phyloP scores from a whole-genome alignment of 441 rosid species.

The Pelargonium cotyledonis region DNA sequence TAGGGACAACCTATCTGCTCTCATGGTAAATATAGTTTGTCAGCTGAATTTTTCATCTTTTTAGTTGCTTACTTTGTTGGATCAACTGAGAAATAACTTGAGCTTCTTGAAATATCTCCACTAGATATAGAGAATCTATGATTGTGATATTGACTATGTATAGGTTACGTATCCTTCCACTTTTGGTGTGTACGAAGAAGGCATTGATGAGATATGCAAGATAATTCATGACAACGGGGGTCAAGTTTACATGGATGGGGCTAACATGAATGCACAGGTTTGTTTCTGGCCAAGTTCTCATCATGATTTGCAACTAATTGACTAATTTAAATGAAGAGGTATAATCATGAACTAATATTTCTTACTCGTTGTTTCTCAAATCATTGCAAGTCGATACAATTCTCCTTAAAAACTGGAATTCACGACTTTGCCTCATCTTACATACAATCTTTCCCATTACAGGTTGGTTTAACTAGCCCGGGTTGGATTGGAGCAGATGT shows the following conservation, averaged over 20 bases:
- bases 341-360: too few relatives aligned
- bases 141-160: slow-evolving; percentile 6
- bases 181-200: slow-evolving; percentile 27
- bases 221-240: slow-evolving; percentile 27
- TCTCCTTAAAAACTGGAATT: too few relatives aligned
- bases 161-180: slow-evolving; percentile 29
- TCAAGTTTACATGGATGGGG: slow-evolving; percentile 29
- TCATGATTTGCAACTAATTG: background rate
- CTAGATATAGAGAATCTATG: background rate
- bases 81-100: background rate
- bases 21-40: slow-evolving; percentile 45
- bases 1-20: slow-evolving; percentile 79
- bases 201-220: slow-evolving; percentile 23
- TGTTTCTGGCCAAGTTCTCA: too few relatives aligned
- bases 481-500: slow-evolving; percentile 98
- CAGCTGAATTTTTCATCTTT: background rate
- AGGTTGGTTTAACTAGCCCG: slow-evolving; percentile 97
- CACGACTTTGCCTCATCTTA: too few relatives aligned
- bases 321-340: too few relatives aligned
- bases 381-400: background rate
- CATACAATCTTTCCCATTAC: slow-evolving; percentile 16
- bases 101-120: background rate
- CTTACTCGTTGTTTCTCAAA: background rate
- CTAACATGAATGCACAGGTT: slow-evolving; percentile 29
- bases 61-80: background rate